Conservation (phyloP, 768 basidiomycete genomes). For the Mycena maculata region DNA sequence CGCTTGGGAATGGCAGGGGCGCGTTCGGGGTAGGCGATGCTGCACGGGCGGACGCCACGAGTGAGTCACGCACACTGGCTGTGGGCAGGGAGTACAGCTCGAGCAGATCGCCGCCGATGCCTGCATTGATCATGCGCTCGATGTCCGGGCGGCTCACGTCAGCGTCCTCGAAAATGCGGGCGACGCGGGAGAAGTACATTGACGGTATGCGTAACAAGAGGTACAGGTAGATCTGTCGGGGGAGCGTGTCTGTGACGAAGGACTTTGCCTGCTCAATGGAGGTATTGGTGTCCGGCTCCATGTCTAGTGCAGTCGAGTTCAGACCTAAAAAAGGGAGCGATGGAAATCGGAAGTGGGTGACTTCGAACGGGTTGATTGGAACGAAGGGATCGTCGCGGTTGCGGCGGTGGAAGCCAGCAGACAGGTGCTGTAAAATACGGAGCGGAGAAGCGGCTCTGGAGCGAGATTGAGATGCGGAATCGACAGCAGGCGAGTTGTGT, state of each 20-base stretch:
- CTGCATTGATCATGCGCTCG: conserved; percentile 60
- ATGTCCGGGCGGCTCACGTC: conserved; percentile 83
- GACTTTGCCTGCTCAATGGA: conserved; percentile 32
- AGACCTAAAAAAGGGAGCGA: conserved; percentile 29
- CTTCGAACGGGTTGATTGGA: conserved; percentile 65
- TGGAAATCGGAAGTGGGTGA: conserved; percentile 36
- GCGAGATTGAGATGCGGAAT: conserved; percentile 62
- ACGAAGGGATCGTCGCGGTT: conserved; percentile 62
- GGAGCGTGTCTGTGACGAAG: conserved; percentile 54
- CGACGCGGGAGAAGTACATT: conserved; percentile 83
- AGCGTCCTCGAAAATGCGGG: conserved; percentile 80
- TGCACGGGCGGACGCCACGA: conserved; percentile 40
- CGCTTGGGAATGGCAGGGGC: conserved; percentile 62
- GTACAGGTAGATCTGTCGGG: conserved; percentile 57
- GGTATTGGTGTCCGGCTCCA: conserved; percentile 34
- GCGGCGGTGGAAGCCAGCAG: conserved; percentile 60
- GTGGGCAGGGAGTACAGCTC: conserved; percentile 1
- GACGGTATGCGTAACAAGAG: conserved; percentile 77
- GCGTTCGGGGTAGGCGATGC: conserved; percentile 27
- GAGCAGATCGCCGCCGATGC: conserved; percentile 40
- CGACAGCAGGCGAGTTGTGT: conserved; percentile 48
- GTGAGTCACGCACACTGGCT: conserved; percentile 31
- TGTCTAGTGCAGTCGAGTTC: conserved; percentile 49
- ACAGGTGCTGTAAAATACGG: conserved; percentile 66
- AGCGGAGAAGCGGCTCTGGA: conserved; percentile 70